Evolutionary conservation across 768 basidiomycete genomes (phyloP).

Genomic region (Mycena epipterygia): DNA sequence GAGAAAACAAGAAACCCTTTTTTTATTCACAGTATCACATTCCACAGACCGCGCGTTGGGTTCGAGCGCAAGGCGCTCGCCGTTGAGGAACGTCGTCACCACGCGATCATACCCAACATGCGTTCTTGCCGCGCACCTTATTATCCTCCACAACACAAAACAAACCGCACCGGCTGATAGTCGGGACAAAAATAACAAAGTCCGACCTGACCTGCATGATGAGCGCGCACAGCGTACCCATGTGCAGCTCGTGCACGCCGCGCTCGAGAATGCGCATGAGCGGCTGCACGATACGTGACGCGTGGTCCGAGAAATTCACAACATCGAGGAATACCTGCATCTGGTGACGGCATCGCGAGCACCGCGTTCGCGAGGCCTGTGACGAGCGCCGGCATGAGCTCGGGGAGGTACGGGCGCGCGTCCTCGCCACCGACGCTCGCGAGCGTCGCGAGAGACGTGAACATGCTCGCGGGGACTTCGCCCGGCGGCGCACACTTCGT

Average conservation of each 20-base stretch:
- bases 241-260: slow-evolving; percentile 81
- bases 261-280: slow-evolving; percentile 88
- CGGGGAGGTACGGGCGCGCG: slow-evolving; percentile 83
- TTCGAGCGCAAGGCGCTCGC: slow-evolving; percentile 93
- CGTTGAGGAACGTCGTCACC: slow-evolving; percentile 89
- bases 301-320: slow-evolving; percentile 98
- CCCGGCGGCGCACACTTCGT: slow-evolving; percentile 84
- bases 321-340: slow-evolving; percentile 94
- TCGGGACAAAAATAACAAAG: slow-evolving; percentile 97
- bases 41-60: slow-evolving; percentile 71
- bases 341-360: slow-evolving; percentile 85
- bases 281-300: slow-evolving; percentile 96
- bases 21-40: slow-evolving; percentile 73
- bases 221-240: slow-evolving; percentile 90
- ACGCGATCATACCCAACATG: slow-evolving; percentile 91
- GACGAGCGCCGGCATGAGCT: slow-evolving; percentile 93
- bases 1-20: not conserved
- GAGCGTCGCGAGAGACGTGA: slow-evolving; percentile 95
- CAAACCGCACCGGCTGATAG: slow-evolving; percentile 84
- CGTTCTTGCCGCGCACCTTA: slow-evolving; percentile 72
- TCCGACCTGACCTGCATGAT: slow-evolving; percentile 95
- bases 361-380: slow-evolving; percentile 89
- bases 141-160: not conserved
- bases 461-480: slow-evolving; percentile 88
- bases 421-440: slow-evolving; percentile 95